A percentile compares a stretch with the other conserved stretches of the same genome.
These are phyloP conservation scores for Debaryomyces nepalensis DNA, from an alignment of 1,139 yeast genomes.

Conservation along the genomic window DNA sequence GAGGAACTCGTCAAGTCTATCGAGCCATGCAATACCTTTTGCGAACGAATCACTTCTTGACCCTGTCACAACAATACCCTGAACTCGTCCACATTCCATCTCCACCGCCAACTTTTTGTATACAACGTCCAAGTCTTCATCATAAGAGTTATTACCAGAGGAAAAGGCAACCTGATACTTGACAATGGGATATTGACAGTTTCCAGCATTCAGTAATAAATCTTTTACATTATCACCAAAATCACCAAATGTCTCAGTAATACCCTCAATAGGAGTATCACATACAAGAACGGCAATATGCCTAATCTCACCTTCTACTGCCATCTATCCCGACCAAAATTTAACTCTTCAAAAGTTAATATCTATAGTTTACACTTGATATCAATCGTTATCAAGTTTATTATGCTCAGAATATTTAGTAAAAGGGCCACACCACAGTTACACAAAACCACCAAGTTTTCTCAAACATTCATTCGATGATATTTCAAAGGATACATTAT, in stretches of 20 bases:
- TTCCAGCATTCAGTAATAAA: conserved; percentile 28
- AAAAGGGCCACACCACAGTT: too few relatives aligned
- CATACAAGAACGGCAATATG: conserved; percentile 53
- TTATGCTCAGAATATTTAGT: too few relatives aligned
- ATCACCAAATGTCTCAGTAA: conserved; percentile 47
- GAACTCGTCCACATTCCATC: conserved; percentile 39
- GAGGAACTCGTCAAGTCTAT: conserved; percentile 49
- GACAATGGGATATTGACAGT: conserved; percentile 20
- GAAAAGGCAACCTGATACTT: conserved; percentile 52
- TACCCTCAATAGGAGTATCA: conserved; percentile 44
- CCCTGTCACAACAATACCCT: conserved; percentile 65
- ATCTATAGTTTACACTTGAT: too few relatives aligned
- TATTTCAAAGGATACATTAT: not conserved
- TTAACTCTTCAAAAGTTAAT: too few relatives aligned
- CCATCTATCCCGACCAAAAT: conserved; percentile 9
- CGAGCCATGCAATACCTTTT: conserved; percentile 56
- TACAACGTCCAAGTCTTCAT: conserved; percentile 17
- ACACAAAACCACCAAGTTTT: conserved; percentile 9
- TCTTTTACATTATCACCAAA: conserved; percentile 53
- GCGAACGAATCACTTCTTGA: conserved; percentile 64
- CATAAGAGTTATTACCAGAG: conserved; percentile 39
- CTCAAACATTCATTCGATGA: conserved; percentile 6
- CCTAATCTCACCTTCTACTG: conserved; percentile 8
- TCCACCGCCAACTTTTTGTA: conserved; percentile 26
- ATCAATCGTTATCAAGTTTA: too few relatives aligned